Percentiles rank a stretch among this genome's conserved stretches.
Conservation (phyloP, 2,329 filamentous ascomycete genomes). For the Chrysoporthe puriensis region DNA sequence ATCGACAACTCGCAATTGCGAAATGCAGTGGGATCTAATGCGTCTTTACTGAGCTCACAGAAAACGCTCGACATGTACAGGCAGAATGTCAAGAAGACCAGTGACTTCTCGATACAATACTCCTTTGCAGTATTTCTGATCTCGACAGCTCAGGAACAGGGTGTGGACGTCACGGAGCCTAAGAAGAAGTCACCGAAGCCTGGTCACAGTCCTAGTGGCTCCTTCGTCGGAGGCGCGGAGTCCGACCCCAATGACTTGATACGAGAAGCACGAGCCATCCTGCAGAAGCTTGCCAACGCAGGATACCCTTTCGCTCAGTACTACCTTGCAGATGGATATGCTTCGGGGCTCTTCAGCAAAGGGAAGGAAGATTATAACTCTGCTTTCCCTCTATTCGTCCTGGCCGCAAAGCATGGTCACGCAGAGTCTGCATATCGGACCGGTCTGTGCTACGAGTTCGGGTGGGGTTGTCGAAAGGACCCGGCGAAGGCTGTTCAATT, state of each 20-base stretch:
- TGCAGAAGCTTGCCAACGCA: constrained; percentile 82
- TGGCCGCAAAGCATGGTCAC: constrained; percentile 95
- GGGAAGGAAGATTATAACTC: constrained; percentile 89
- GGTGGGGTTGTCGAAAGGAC: constrained; percentile 92
- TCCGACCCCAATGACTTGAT: constrained; percentile 70
- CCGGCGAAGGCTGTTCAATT: constrained; percentile 92
- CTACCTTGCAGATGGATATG: constrained; percentile 92
- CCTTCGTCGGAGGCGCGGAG: constrained; percentile 49
- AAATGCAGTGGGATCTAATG: constrained; percentile 81
- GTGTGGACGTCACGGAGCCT: constrained; percentile 54
- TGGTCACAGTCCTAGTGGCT: constrained; percentile 50
- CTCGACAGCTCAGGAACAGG: constrained; percentile 81
- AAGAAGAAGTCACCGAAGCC: constrained; percentile 51
- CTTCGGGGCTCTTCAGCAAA: constrained; percentile 93
- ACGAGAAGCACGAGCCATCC: constrained; percentile 84
- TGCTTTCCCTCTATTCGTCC: constrained; percentile 89
- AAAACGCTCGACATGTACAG: constrained; percentile 98
- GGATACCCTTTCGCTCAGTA: constrained; percentile 98
- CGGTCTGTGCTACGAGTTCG: constrained; percentile 95
- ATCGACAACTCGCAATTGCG: constrained; percentile 84
- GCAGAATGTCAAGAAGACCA: constrained; percentile 96
- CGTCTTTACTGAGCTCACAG: constrained; percentile 85
- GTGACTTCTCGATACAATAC: constrained; percentile 86
- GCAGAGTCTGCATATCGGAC: constrained; percentile 94
- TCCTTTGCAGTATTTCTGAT: constrained; percentile 96